Conservation (phyloP, 306 rosid genomes). For the Cyamopsis tetragonoloba region DNA sequence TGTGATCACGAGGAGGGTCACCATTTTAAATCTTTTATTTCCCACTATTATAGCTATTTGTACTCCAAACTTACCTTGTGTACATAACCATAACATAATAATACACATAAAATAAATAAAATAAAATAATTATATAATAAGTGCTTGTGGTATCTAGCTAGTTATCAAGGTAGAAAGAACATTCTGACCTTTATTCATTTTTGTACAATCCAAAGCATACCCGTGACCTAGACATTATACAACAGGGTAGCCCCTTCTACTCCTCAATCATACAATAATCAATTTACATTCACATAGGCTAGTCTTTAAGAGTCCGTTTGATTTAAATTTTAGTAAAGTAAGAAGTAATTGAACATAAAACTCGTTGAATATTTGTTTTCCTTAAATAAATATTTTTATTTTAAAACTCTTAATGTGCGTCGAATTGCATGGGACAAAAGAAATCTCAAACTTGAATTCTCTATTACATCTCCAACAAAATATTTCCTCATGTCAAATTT, state of each 20-base stretch:
- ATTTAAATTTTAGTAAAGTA: too few relatives aligned
- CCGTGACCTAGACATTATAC: conserved; percentile 51
- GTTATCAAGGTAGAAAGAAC: conserved; percentile 58
- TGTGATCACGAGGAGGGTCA: conserved; percentile 42
- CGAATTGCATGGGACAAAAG: too few relatives aligned
- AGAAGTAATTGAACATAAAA: too few relatives aligned
- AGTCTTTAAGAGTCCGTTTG: too few relatives aligned
- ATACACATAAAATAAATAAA: too few relatives aligned
- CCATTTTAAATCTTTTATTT: conserved; percentile 20
- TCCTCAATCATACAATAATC: conserved; percentile 11
- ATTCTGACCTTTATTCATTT: conserved; percentile 56
- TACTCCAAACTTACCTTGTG: conserved; percentile 25
- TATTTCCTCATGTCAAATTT: too few relatives aligned
- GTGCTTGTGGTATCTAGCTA: conserved; percentile 28
- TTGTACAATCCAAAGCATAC: conserved; percentile 49
- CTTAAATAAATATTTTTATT: too few relatives aligned
- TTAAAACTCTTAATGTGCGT: too few relatives aligned
- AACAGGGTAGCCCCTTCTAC: conserved; percentile 31
- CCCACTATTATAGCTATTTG: neutral
- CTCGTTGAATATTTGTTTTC: too few relatives aligned
- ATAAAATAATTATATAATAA: conserved; percentile 1
- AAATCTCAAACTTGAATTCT: too few relatives aligned
- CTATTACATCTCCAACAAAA: too few relatives aligned
- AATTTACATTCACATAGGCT: neutral
- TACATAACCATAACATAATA: conserved; percentile 13